These are phyloP conservation scores for Xenoacremonium recifei DNA, from an alignment of 2,329 filamentous ascomycete genomes.

Conservation along the genomic window DNA sequence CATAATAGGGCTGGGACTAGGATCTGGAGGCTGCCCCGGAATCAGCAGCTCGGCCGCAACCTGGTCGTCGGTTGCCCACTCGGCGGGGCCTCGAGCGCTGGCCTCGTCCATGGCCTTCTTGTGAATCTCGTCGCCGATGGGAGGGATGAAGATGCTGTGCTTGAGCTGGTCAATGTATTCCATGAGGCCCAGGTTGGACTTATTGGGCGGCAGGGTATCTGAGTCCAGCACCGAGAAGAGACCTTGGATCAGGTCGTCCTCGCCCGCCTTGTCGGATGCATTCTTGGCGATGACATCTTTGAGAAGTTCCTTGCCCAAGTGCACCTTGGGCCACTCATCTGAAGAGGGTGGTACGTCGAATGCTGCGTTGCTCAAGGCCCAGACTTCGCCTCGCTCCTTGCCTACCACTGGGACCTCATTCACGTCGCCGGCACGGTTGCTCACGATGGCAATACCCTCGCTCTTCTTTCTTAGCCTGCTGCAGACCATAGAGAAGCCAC, in stretches of 20 bases:
- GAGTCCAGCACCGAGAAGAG: conserved; percentile 57
- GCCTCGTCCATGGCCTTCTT: conserved; percentile 44
- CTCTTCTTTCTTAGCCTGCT: conserved; percentile 53
- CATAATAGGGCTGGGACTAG: conserved; percentile 27
- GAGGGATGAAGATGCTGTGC: conserved; percentile 61
- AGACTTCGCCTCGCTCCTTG: conserved; percentile 48
- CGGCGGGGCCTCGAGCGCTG: conserved; percentile 35
- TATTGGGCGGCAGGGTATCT: conserved; percentile 50
- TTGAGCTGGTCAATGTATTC: conserved; percentile 53
- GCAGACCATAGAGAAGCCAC: conserved; percentile 66
- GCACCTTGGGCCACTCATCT: conserved; percentile 60
- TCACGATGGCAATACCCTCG: conserved; percentile 59
- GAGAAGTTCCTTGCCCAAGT: conserved; percentile 48
- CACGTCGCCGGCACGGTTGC: conserved; percentile 55
- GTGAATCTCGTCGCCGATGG: conserved; percentile 50
- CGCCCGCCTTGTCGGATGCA: conserved; percentile 32
- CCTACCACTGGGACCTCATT: conserved; percentile 58
- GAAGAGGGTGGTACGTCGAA: conserved; percentile 44
- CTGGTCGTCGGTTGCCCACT: conserved; percentile 39
- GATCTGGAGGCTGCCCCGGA: conserved; percentile 37
- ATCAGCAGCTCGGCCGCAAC: conserved; percentile 35
- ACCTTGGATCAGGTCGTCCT: conserved; percentile 48
- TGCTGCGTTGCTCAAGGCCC: conserved; percentile 62
- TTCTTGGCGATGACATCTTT: conserved; percentile 41
- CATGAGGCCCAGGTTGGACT: conserved; percentile 46